Conservation (phyloP, 768 basidiomycete genomes). For the Panaeolus cyanescens region DNA sequence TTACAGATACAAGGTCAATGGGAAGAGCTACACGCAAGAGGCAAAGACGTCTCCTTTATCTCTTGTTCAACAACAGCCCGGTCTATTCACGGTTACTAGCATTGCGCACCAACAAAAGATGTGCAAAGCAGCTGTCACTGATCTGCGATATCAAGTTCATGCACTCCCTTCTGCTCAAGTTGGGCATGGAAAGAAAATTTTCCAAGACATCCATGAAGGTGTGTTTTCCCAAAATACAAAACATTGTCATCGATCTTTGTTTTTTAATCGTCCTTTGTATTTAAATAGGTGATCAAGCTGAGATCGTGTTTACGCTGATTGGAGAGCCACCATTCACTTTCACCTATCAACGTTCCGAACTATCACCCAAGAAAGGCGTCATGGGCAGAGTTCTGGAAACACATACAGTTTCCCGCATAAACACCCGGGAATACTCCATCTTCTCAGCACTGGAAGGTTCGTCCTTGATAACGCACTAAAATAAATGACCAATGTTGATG, state of each 20-base stretch:
- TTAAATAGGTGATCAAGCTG: constrained; percentile 80
- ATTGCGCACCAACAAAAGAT: constrained; percentile 92
- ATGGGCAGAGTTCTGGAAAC: constrained; percentile 85
- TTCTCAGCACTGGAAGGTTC: constrained; percentile 89
- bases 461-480: constrained; percentile 14
- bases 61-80: constrained; percentile 78
- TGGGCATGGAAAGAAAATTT: constrained; percentile 76
- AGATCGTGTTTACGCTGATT: constrained; percentile 86
- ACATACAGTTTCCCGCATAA: constrained; percentile 84
- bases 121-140: constrained; percentile 83
- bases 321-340: constrained; percentile 97
- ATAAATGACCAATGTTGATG: neutral
- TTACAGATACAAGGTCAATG: constrained; percentile 78
- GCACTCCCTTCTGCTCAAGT: constrained; percentile 88
- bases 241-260: constrained; percentile 1
- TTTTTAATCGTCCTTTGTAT: neutral
- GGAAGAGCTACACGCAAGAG: constrained; percentile 71
- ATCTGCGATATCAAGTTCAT: constrained; percentile 75
- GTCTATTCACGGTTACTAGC: constrained; percentile 83
- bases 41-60: constrained; percentile 83
- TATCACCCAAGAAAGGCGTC: constrained; percentile 65
- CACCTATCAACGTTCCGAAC: constrained; percentile 87
- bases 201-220: constrained; percentile 93
- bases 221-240: constrained; percentile 14
- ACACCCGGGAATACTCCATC: constrained; percentile 80